Evolutionary conservation across 75 land plant species (phyloP).

Genomic region (Isoetes taiwanensis): DNA sequence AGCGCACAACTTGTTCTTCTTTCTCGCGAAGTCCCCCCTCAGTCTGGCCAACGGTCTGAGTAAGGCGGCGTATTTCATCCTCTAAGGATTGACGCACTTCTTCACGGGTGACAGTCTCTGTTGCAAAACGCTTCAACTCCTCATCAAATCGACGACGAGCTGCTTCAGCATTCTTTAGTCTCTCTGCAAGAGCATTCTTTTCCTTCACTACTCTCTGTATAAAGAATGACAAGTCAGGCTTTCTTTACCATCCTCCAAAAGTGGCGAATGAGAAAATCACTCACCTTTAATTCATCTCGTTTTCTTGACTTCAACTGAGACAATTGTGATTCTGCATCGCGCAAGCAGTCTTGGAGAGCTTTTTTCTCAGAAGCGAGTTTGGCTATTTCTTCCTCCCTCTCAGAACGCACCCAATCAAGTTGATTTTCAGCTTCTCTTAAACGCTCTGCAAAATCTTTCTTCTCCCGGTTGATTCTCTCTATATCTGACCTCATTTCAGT

Average conservation of each 20-base stretch:
- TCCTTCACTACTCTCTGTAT: slow-evolving; percentile 80
- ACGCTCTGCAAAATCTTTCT: slow-evolving; percentile 64
- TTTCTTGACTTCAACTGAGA: slow-evolving; percentile 78
- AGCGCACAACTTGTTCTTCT: slow-evolving; percentile 79
- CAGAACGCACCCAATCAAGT: slow-evolving; percentile 84
- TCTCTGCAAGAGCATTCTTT: slow-evolving; percentile 84
- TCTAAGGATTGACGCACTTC: slow-evolving; percentile 78
- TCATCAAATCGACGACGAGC: slow-evolving; percentile 83
- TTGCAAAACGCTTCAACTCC: slow-evolving; percentile 73
- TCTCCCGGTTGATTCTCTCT: slow-evolving; percentile 72
- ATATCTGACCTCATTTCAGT: slow-evolving; percentile 58
- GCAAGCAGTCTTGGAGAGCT: slow-evolving; percentile 64
- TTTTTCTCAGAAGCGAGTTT: slow-evolving; percentile 60
- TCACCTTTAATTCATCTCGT: slow-evolving; percentile 94
- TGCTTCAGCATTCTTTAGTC: slow-evolving; percentile 82
- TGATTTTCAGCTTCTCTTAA: slow-evolving; percentile 75
- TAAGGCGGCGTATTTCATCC: slow-evolving; percentile 76
- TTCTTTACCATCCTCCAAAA: no score
- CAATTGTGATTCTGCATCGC: slow-evolving; percentile 79
- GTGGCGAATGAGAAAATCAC: neutral
- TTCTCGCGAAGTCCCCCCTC: slow-evolving; percentile 83
- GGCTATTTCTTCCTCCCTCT: slow-evolving; percentile 64
- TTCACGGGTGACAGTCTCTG: slow-evolving; percentile 65
- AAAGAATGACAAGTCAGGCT: no score
- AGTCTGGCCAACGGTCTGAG: slow-evolving; percentile 75